A percentile compares a stretch with the other conserved stretches of the same genome.
These are phyloP conservation scores for Chlamydomonas eustigma DNA, from an alignment of 139 green algal genomes.

Conservation along the genomic window DNA sequence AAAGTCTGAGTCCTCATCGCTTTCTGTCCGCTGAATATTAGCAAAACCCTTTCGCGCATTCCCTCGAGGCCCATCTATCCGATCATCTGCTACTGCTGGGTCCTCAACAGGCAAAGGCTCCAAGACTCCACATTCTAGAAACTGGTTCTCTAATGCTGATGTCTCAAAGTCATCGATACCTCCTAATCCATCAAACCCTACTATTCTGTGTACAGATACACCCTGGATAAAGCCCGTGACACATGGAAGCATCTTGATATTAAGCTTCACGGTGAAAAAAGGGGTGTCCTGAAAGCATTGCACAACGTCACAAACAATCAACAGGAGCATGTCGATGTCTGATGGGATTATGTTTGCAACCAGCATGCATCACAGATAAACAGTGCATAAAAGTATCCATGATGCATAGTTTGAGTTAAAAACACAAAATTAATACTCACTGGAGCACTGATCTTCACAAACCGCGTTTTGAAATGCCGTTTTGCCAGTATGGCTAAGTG, in stretches of 20 bases:
- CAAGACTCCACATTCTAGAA: neutral
- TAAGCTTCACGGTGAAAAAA: constrained; percentile 94
- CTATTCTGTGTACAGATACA: constrained; percentile 66
- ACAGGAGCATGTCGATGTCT: too few species aligned
- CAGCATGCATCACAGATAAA: too few species aligned
- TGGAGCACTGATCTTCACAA: constrained; percentile 85
- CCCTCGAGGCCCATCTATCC: constrained; percentile 7
- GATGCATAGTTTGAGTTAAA: too few species aligned
- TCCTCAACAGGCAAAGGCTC: neutral
- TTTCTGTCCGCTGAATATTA: constrained; percentile 22
- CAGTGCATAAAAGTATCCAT: too few species aligned
- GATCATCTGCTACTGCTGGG: neutral
- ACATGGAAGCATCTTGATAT: constrained; percentile 84
- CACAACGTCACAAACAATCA: too few species aligned
- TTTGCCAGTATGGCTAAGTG: constrained; percentile 68
- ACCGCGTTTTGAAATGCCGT: constrained; percentile 86
- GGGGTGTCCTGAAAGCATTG: constrained; percentile 79
- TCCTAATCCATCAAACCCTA: constrained; percentile 88
- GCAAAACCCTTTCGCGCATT: constrained; percentile 31
- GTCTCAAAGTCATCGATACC: constrained; percentile 77
- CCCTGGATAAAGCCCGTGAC: constrained; percentile 78
- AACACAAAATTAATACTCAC: too few species aligned
- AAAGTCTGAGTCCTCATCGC: constrained; percentile 75
- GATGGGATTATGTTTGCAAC: too few species aligned
- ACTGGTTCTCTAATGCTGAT: neutral